Evolutionary conservation across 306 rosid genomes (phyloP).

Genomic region (Fagus sylvatica): DNA sequence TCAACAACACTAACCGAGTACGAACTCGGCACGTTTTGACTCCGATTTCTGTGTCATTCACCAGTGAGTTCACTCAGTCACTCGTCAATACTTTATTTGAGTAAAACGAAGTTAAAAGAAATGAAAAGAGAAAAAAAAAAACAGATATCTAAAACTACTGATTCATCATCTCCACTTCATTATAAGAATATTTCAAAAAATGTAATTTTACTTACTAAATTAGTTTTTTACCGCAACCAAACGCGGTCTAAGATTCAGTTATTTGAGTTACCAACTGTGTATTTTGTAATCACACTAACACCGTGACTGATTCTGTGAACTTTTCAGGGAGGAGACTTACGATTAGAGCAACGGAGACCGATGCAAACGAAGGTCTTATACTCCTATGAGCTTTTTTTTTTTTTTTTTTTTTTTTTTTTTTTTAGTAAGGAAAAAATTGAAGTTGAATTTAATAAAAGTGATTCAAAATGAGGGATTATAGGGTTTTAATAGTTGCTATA

Average conservation of each 20-base stretch:
- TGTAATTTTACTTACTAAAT: neutral
- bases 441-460: neutral
- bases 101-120: neutral
- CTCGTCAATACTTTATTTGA: conserved; percentile 14
- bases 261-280: neutral
- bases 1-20: conserved; percentile 22
- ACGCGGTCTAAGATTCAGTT: neutral
- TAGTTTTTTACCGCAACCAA: neutral
- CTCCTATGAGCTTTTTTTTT: neutral
- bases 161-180: neutral
- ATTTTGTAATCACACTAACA: too few species aligned
- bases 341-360: conserved; percentile 62
- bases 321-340: conserved; percentile 55
- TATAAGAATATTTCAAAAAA: neutral
- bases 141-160: neutral
- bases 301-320: conserved; percentile 4
- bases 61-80: conserved; percentile 57
- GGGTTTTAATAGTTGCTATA: neutral
- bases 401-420: neutral
- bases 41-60: conserved; percentile 44
- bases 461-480: neutral
- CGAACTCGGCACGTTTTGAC: conserved; percentile 30
- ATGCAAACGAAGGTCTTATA: conserved; percentile 53
- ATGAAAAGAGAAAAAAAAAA: neutral
- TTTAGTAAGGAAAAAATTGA: neutral